Evolutionary conservation across 768 basidiomycete genomes (phyloP).

Genomic region (Phanerochaete carnosa): DNA sequence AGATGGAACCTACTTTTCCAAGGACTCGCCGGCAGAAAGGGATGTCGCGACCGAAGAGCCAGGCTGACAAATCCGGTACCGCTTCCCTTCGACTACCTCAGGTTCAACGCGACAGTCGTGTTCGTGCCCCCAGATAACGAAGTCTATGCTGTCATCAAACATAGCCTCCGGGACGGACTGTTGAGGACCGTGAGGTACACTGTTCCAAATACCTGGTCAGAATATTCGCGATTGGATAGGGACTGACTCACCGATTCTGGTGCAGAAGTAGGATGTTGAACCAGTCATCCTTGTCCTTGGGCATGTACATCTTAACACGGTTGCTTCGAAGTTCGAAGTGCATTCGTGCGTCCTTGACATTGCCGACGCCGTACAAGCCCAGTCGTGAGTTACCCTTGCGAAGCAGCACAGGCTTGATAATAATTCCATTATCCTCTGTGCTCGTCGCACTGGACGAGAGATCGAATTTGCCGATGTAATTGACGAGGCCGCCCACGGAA

Average conservation of each 20-base stretch:
- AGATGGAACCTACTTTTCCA: constrained; percentile 68
- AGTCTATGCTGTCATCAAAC: constrained; percentile 92
- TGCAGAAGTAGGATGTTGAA: constrained; percentile 93
- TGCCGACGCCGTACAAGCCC: constrained; percentile 95
- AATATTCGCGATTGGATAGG: not conserved
- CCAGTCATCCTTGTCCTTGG: constrained; percentile 86
- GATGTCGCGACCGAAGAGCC: constrained; percentile 95
- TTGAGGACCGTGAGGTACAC: constrained; percentile 93
- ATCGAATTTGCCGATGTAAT: constrained; percentile 98
- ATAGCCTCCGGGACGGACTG: constrained; percentile 94
- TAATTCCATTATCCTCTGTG: constrained; percentile 70
- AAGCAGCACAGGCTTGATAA: constrained; percentile 86
- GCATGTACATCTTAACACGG: constrained; percentile 95
- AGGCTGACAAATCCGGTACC: constrained; percentile 90
- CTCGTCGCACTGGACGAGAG: constrained; percentile 61
- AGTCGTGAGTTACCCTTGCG: constrained; percentile 83
- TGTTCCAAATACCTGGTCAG: constrained; percentile 25
- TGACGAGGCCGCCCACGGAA: constrained; percentile 89
- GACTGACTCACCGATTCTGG: constrained; percentile 81
- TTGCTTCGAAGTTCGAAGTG: constrained; percentile 94
- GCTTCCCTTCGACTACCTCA: constrained; percentile 87
- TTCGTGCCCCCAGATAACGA: constrained; percentile 98
- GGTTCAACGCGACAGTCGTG: constrained; percentile 95
- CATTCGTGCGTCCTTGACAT: constrained; percentile 95
- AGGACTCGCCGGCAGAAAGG: constrained; percentile 87